These are phyloP conservation scores for Hypsizygus marmoreus DNA, from an alignment of 768 basidiomycete genomes.

Conservation along the genomic window DNA sequence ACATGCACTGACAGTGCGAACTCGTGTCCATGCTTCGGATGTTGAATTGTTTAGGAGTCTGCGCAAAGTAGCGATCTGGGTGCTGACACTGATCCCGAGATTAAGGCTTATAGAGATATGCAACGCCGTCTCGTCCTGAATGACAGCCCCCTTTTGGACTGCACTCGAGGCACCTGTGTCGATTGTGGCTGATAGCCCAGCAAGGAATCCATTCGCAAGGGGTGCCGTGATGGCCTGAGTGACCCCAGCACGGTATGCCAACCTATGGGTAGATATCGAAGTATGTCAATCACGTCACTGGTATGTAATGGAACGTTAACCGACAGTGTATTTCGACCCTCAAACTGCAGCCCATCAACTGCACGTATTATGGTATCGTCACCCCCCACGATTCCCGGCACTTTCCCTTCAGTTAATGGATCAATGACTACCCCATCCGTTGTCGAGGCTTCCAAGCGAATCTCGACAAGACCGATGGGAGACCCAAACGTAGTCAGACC, in stretches of 20 bases:
- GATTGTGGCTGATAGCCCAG: constrained; percentile 66
- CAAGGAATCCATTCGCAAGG: constrained; percentile 51
- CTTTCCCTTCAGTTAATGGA: constrained; percentile 38
- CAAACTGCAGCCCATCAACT: constrained; percentile 63
- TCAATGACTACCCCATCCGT: constrained; percentile 64
- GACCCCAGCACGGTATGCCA: constrained; percentile 76
- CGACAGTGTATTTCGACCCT: constrained; percentile 50
- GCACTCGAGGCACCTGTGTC: constrained; percentile 58
- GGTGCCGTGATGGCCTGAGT: constrained; percentile 71
- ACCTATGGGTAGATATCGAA: constrained; percentile 39
- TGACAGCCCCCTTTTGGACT: constrained; percentile 62
- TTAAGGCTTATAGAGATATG: constrained; percentile 51
- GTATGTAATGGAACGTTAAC: constrained; percentile 24
- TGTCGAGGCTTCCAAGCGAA: constrained; percentile 63
- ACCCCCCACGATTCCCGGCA: constrained; percentile 46
- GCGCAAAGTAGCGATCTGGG: constrained; percentile 61
- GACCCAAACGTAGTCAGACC: constrained; percentile 69
- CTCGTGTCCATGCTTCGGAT: constrained; percentile 34
- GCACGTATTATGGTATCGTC: constrained; percentile 53
- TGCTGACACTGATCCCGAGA: constrained; percentile 54
- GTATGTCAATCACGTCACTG: constrained; percentile 5
- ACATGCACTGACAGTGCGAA: constrained; percentile 40
- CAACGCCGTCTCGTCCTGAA: constrained; percentile 64
- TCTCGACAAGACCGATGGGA: constrained; percentile 68
- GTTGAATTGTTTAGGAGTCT: constrained; percentile 38